Evolutionary conservation across 257 asterid species (phyloP).

Genomic region (Przewalskia tangutica): DNA sequence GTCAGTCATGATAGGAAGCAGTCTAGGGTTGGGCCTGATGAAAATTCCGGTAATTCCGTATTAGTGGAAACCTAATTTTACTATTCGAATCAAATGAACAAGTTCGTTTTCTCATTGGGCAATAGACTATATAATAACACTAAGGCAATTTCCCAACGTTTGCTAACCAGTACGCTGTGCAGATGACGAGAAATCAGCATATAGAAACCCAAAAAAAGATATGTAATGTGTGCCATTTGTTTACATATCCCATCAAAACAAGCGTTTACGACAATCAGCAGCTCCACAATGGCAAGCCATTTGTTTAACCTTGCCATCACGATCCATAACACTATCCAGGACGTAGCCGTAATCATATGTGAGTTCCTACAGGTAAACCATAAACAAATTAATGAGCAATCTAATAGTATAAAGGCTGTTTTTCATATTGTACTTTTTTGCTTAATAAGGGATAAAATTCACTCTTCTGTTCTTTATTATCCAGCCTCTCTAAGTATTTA

Average conservation of each 20-base stretch:
- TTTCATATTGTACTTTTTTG: neutral
- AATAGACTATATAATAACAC: neutral
- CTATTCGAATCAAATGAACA: neutral
- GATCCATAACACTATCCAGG: constrained; percentile 61
- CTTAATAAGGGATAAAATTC: too few relatives aligned
- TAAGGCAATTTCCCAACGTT: neutral
- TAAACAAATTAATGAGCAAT: neutral
- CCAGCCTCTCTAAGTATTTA: neutral
- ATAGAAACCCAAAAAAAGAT: neutral
- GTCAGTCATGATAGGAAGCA: neutral
- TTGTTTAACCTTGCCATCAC: constrained; percentile 43
- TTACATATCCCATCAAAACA: constrained; percentile 17
- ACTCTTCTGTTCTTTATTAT: too few relatives aligned
- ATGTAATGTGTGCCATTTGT: neutral
- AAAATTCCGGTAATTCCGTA: too few relatives aligned
- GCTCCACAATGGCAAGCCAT: constrained; percentile 74
- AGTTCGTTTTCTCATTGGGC: neutral
- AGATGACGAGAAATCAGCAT: constrained; percentile 1
- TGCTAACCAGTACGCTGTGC: neutral
- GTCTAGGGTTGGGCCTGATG: too few relatives aligned
- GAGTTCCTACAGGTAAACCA: constrained; percentile 44
- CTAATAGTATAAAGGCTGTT: neutral
- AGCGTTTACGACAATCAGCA: constrained; percentile 52
- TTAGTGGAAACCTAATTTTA: too few relatives aligned
- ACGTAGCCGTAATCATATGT: constrained; percentile 69